Evolutionary conservation across 129 eudicot species (phyloP), one percentile per base, ranked within the genome.

Genomic region (Kitagawia praeruptora): DNA sequence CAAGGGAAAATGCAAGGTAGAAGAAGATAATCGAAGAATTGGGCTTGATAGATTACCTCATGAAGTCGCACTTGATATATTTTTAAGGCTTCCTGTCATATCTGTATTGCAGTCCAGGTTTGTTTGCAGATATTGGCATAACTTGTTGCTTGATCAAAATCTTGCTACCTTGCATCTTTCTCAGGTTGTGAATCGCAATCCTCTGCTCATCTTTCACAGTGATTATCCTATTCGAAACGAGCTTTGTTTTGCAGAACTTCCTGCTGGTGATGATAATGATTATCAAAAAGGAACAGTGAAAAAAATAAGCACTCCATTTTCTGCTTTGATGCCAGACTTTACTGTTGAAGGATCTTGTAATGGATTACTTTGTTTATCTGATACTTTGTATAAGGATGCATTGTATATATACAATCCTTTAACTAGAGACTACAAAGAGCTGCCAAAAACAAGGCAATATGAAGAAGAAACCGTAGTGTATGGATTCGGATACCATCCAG

Each of bases 321-420:
- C 84, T 44, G 40, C 28, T 37, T 76, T 80, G 46, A 87, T 88
- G 96, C 88, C 91, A 10, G 88, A 85, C 72, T 86, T 86, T 72
- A 75, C 78, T 69, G 81, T 91, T 13, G 69, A 86, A 44, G 92
- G 88, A 21, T 91, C 96, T 2, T 88, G 89, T 78, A 85, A 91
- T 78, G 92, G 96, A 18, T 78, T 91, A 77, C 75, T 88, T 66
- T 91, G 96, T 82, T 58, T 88, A 64, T 82, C 49, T 1, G 89
- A 85, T 70, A 79, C 90, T 0, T 76, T 88, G 15, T 87, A 77
- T 49, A 80, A 73, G 38, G 87, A 88, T 51, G 80, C 88, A 1
- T 51, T 91, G 10, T 91, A 67, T 37, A 19, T 91, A 27, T 88
- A 83, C 81, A 91, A 91, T 78, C 92, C 96, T 41, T 88, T 91